These are phyloP conservation scores for Bonia amplexicaulis DNA, from an alignment of 176 grass and related monocot species.

Conservation along the genomic window DNA sequence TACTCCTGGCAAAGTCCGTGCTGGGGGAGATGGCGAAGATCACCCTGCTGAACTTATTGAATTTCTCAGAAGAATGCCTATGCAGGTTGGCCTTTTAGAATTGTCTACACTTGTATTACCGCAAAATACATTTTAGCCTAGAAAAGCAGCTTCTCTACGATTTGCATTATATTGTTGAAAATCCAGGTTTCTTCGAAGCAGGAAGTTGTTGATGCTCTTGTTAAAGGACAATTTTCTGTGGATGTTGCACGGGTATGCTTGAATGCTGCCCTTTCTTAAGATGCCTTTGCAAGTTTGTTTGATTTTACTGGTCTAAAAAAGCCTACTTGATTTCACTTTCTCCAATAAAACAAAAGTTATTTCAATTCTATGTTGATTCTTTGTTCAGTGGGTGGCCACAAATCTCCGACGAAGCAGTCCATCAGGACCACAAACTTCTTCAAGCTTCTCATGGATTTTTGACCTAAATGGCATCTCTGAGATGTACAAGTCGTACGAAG, in stretches of 20 bases:
- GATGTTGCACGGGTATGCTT: constrained; percentile 78
- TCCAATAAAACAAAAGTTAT: neutral
- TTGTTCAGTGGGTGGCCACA: constrained; percentile 76
- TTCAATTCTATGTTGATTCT: constrained; percentile 18
- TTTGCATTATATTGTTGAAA: constrained; percentile 27
- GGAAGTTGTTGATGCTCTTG: constrained; percentile 64
- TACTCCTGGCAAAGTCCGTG: constrained; percentile 84
- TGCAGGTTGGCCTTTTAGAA: constrained; percentile 39
- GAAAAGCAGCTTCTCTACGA: neutral
- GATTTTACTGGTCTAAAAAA: neutral
- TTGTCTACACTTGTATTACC: neutral
- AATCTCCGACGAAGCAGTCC: constrained; percentile 59
- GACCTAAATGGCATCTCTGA: constrained; percentile 86
- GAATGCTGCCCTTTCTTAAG: neutral
- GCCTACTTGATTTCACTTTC: neutral
- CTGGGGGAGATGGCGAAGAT: constrained; percentile 94
- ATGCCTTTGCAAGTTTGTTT: neutral
- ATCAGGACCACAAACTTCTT: constrained; percentile 26
- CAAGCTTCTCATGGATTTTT: constrained; percentile 79
- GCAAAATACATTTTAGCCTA: neutral
- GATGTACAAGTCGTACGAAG: constrained; percentile 94
- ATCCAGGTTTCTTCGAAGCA: constrained; percentile 73
- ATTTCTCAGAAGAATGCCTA: constrained; percentile 73
- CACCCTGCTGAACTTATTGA: constrained; percentile 88
- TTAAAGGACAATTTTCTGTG: constrained; percentile 68